A percentile compares a stretch with the other conserved stretches of the same genome.
Evolutionary conservation across 2,329 filamentous ascomycete species (phyloP).

Genomic region (Sporothrix variecibatus): DNA sequence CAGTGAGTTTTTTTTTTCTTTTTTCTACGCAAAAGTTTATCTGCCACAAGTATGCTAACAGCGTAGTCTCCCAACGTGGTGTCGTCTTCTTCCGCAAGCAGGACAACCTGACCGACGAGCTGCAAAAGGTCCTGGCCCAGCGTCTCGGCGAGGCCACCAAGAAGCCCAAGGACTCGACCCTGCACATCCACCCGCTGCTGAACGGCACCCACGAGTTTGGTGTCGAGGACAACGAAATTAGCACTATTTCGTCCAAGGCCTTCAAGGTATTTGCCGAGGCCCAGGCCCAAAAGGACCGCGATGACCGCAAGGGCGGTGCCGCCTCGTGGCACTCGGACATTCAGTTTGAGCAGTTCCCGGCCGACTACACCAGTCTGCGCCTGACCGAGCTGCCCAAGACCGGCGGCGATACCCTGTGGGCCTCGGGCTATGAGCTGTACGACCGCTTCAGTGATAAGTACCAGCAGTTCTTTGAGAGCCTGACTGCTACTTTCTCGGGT

Average conservation of each 20-base stretch:
- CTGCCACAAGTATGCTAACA: background rate
- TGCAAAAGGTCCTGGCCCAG: conserved; percentile 29
- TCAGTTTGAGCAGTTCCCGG: conserved; percentile 50
- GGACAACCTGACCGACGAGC: conserved; percentile 36
- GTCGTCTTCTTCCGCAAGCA: conserved; percentile 56
- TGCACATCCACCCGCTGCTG: conserved; percentile 54
- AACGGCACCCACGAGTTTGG: conserved; percentile 23
- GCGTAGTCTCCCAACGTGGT: conserved; percentile 47
- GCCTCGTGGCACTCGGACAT: conserved; percentile 51
- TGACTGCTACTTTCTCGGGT: conserved; percentile 58
- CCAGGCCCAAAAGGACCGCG: conserved; percentile 16
- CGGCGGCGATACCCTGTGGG: conserved; percentile 63
- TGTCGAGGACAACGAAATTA: conserved; percentile 45
- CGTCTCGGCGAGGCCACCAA: conserved; percentile 28
- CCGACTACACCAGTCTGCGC: conserved; percentile 49
- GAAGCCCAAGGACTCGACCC: conserved; percentile 49
- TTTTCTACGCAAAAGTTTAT: too few species aligned
- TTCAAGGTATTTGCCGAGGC: conserved; percentile 20
- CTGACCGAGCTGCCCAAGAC: conserved; percentile 45
- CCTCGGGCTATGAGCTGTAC: conserved; percentile 67
- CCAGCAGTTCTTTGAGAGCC: conserved; percentile 53
- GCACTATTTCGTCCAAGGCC: conserved; percentile 50
- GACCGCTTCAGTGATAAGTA: conserved; percentile 59
- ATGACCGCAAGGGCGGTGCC: conserved; percentile 15
- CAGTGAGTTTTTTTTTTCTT: background rate